Conservation (phyloP, 2,329 filamentous ascomycete species). For the Aspergillus aculeatinus region DNA sequence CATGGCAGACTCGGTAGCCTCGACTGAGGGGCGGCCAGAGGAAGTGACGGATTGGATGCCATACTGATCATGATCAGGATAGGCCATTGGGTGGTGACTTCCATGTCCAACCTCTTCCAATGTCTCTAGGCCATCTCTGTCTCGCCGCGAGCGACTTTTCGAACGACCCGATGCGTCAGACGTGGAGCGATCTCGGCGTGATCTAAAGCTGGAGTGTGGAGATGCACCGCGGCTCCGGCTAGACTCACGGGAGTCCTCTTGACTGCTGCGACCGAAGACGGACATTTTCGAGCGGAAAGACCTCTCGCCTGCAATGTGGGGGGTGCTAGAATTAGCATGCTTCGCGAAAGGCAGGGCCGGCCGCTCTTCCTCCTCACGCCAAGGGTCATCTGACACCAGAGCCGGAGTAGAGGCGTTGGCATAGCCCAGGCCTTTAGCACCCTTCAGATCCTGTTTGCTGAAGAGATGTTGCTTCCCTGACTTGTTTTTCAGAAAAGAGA, state of each 20-base stretch:
- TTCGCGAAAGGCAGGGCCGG: slow-evolving; percentile 31
- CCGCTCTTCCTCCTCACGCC: slow-evolving; percentile 40
- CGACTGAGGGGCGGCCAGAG: slow-evolving; percentile 40
- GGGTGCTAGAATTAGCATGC: slow-evolving; percentile 41
- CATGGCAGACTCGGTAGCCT: slow-evolving; percentile 27
- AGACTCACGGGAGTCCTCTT: slow-evolving; percentile 37
- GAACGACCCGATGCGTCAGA: slow-evolving; percentile 56
- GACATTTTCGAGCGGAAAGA: slow-evolving; percentile 30
- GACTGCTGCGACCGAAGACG: slow-evolving; percentile 30
- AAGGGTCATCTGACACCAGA: slow-evolving; percentile 34
- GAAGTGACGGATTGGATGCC: slow-evolving; percentile 29
- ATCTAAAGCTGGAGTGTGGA: slow-evolving; percentile 41
- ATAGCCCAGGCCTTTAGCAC: slow-evolving; percentile 44
- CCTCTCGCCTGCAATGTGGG: slow-evolving; percentile 33
- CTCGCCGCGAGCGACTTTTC: slow-evolving; percentile 53
- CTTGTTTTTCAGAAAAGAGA: slow-evolving; percentile 47
- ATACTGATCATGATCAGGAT: slow-evolving; percentile 28
- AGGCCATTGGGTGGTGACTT: slow-evolving; percentile 27
- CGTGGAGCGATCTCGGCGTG: slow-evolving; percentile 53
- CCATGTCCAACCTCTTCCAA: slow-evolving; percentile 47
- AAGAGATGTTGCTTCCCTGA: slow-evolving; percentile 33
- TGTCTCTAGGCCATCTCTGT: slow-evolving; percentile 56
- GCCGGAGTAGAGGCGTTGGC: slow-evolving; percentile 39
- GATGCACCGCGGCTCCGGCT: slow-evolving; percentile 37
- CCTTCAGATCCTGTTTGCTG: slow-evolving; percentile 36